phyloP scores from a whole-genome alignment of 192 early-diverging fungal species.

The Phycomyces nitens region DNA sequence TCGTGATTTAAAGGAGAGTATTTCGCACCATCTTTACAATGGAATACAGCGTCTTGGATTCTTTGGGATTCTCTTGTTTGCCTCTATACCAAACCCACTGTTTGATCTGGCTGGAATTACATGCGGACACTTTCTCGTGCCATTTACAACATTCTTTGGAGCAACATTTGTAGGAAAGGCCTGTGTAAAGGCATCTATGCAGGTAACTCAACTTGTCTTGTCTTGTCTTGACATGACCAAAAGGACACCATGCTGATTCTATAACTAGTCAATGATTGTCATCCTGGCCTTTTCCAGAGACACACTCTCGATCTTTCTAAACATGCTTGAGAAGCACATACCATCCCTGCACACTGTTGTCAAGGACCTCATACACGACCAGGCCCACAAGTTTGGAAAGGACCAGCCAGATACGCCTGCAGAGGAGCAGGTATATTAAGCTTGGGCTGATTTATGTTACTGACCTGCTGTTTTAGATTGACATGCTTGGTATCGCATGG shows the following conservation, averaged over 20 bases:
- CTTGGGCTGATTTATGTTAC: slow-evolving; percentile 8
- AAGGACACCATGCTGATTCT: background rate
- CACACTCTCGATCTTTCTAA: slow-evolving; percentile 58
- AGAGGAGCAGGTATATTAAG: slow-evolving; percentile 12
- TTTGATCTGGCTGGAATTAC: slow-evolving; percentile 97
- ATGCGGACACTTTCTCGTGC: slow-evolving; percentile 87
- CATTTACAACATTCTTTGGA: slow-evolving; percentile 93
- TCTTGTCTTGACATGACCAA: no score
- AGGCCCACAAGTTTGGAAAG: slow-evolving; percentile 32
- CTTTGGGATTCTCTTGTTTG: slow-evolving; percentile 86
- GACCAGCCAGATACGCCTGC: background rate
- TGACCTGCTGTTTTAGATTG: slow-evolving; percentile 33
- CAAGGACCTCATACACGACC: slow-evolving; percentile 47
- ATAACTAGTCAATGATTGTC: slow-evolving; percentile 64
- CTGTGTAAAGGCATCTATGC: slow-evolving; percentile 80
- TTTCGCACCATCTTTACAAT: slow-evolving; percentile 62
- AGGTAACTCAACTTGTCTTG: slow-evolving; percentile 45
- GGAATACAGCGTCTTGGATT: slow-evolving; percentile 80
- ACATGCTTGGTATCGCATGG: slow-evolving; percentile 66
- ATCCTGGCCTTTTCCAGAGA: slow-evolving; percentile 83
- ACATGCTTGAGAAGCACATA: slow-evolving; percentile 45
- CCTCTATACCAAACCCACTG: slow-evolving; percentile 95
- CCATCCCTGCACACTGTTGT: slow-evolving; percentile 61
- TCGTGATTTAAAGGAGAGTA: slow-evolving; percentile 64
- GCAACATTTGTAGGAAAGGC: slow-evolving; percentile 95